Percentiles rank a stretch among this genome's conserved stretches.
Conservation (phyloP, 768 basidiomycete species). For the Nevesoporus exiguus region DNA sequence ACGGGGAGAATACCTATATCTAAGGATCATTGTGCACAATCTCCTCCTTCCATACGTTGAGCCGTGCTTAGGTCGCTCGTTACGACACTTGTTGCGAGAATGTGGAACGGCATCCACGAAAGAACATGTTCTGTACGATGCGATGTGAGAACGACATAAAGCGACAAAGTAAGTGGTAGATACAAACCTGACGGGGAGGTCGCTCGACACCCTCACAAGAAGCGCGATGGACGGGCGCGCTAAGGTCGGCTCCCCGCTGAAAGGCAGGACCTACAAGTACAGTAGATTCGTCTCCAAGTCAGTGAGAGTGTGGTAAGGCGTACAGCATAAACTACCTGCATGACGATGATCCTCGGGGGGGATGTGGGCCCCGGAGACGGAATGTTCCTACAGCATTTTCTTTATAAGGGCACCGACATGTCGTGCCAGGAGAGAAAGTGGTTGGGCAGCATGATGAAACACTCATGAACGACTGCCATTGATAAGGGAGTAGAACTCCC, state of each 20-base stretch:
- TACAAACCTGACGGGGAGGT: conserved; percentile 50
- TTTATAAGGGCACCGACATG: conserved; percentile 31
- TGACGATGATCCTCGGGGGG: conserved; percentile 29
- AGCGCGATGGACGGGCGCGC: conserved; percentile 70
- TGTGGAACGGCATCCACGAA: conserved; percentile 55
- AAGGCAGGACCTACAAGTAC: conserved; percentile 32
- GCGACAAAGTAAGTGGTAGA: neutral
- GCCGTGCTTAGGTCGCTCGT: conserved; percentile 71
- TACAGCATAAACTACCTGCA: conserved; percentile 31
- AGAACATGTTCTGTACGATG: conserved; percentile 25
- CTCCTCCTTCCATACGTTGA: conserved; percentile 58
- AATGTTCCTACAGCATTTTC: conserved; percentile 14
- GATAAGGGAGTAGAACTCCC: conserved; percentile 31
- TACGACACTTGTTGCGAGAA: conserved; percentile 71
- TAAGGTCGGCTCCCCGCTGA: conserved; percentile 45
- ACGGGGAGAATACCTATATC: conserved; percentile 8
- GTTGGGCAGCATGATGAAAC: conserved; percentile 17
- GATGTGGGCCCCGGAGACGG: conserved; percentile 31
- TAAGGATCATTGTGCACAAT: conserved; percentile 18
- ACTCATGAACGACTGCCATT: conserved; percentile 21
- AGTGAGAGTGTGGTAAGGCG: conserved; percentile 6
- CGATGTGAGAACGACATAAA: conserved; percentile 11
- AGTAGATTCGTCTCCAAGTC: conserved; percentile 8
- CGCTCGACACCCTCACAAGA: conserved; percentile 58
- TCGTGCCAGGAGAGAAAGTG: conserved; percentile 23